These are phyloP conservation scores for Vitis hybrid DNA, from an alignment of 177 flowering plant genomes.

Conservation along the genomic window DNA sequence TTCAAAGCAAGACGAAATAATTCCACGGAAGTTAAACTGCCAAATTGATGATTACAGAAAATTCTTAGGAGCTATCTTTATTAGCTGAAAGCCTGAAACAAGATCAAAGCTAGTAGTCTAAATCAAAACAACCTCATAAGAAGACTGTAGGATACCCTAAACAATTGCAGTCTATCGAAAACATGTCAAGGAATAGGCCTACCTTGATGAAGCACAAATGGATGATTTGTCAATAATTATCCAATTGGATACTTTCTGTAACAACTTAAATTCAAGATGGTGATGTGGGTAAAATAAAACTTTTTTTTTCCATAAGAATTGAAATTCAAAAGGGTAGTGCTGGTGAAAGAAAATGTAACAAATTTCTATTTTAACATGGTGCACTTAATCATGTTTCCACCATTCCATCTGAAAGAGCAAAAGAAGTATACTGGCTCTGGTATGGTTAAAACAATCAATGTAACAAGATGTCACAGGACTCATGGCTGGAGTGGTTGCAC, in stretches of 20 bases:
- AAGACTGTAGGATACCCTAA: not conserved
- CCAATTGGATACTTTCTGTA: too few species aligned
- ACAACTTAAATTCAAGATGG: too few species aligned
- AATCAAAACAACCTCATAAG: not conserved
- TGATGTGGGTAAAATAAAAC: too few species aligned
- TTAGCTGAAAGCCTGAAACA: constrained; percentile 5
- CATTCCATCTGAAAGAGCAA: not conserved
- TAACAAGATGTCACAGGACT: not conserved
- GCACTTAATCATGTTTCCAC: not conserved
- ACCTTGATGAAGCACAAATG: not conserved
- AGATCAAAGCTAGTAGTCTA: not conserved
- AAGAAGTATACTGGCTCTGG: not conserved
- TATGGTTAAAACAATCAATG: not conserved
- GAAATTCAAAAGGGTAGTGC: not conserved
- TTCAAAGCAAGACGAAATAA: constrained; percentile 96
- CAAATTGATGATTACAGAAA: constrained; percentile 25
- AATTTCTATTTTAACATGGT: not conserved
- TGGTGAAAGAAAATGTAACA: not conserved
- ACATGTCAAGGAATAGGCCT: not conserved
- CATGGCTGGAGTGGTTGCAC: not conserved
- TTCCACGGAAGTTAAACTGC: constrained; percentile 97
- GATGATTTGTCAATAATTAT: not conserved
- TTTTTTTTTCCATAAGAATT: not conserved
- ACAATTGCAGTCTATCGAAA: not conserved
- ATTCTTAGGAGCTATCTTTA: constrained; percentile 6